A percentile compares a stretch with the other conserved stretches of the same genome.
Evolutionary conservation across 371 early-diverging fungal genomes (phyloP).

Genomic region (Mucor velutinosus): DNA sequence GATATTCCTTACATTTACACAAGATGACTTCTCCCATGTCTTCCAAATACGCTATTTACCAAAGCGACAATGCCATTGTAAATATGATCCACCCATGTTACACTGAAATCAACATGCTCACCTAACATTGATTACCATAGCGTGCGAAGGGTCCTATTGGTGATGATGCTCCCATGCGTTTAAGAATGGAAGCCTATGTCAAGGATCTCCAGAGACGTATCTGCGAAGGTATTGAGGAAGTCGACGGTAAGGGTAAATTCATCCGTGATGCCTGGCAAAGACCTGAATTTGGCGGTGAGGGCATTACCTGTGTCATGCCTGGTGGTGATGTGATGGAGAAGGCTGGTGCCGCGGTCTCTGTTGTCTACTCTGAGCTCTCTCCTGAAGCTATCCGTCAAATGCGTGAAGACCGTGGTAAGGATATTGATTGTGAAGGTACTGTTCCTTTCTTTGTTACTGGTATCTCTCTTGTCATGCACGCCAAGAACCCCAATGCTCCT

Average conservation of each 20-base stretch:
- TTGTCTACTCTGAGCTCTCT: slow-evolving; percentile 77
- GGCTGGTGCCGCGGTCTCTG: slow-evolving; percentile 90
- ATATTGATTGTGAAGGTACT: slow-evolving; percentile 50
- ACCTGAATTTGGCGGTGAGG: slow-evolving; percentile 82
- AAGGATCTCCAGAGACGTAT: slow-evolving; percentile 76
- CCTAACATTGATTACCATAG: slow-evolving; percentile 7
- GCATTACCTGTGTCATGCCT: slow-evolving; percentile 91
- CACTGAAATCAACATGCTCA: neutral
- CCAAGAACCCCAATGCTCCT: slow-evolving; percentile 93
- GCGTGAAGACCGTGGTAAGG: slow-evolving; percentile 71
- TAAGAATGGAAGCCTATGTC: slow-evolving; percentile 82
- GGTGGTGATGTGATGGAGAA: slow-evolving; percentile 93
- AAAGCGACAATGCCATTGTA: slow-evolving; percentile 25
- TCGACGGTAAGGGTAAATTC: slow-evolving; percentile 72
- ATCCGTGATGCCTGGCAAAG: slow-evolving; percentile 80
- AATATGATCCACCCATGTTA: neutral
- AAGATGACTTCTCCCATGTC: slow-evolving; percentile 26
- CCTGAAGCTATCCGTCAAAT: slow-evolving; percentile 78
- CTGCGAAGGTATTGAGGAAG: slow-evolving; percentile 55
- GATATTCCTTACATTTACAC: neutral
- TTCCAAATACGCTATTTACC: slow-evolving; percentile 24
- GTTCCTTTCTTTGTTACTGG: slow-evolving; percentile 88
- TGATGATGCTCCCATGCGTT: slow-evolving; percentile 67
- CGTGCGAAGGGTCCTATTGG: slow-evolving; percentile 24
- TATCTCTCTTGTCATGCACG: slow-evolving; percentile 92